Conservation (phyloP, 306 rosid genomes). For the Fagus crenata region DNA sequence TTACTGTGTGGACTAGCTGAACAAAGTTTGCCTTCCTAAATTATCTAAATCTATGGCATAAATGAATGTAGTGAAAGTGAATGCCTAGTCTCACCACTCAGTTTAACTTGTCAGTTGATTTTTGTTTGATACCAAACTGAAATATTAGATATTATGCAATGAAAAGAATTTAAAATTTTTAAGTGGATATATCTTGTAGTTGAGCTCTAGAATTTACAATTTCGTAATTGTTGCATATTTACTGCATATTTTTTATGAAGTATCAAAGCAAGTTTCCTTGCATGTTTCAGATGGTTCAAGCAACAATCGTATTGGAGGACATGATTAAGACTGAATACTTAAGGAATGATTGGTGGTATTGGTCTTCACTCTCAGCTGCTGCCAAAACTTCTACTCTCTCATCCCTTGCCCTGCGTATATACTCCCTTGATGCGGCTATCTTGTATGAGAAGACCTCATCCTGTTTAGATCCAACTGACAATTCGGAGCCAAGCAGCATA, state of each 20-base stretch:
- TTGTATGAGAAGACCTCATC: conserved; percentile 64
- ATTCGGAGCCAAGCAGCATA: conserved; percentile 50
- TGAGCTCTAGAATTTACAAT: not conserved
- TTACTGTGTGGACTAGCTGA: not conserved
- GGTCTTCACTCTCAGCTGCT: conserved; percentile 98
- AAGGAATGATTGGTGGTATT: conserved; percentile 98
- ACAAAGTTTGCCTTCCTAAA: too few relatives aligned
- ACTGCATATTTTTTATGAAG: not conserved
- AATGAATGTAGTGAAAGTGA: too few relatives aligned
- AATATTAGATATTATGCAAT: not conserved
- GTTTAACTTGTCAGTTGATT: not conserved
- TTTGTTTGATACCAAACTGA: not conserved
- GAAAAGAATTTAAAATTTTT: not conserved
- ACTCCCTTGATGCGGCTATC: conserved; percentile 91
- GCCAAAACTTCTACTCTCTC: conserved; percentile 79
- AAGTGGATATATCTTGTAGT: not conserved
- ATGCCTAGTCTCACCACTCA: not conserved
- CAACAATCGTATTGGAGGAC: conserved; percentile 82
- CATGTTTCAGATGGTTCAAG: conserved; percentile 85
- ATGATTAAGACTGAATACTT: conserved; percentile 84
- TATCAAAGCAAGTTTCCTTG: conserved; percentile 23
- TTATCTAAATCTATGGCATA: too few relatives aligned
- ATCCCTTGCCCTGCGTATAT: conserved; percentile 84
- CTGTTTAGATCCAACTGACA: conserved; percentile 49
- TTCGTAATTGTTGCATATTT: not conserved